Base-by-base conservation (phyloP, 345 rosid species). In the Lagerstroemia speciosa region DNA sequence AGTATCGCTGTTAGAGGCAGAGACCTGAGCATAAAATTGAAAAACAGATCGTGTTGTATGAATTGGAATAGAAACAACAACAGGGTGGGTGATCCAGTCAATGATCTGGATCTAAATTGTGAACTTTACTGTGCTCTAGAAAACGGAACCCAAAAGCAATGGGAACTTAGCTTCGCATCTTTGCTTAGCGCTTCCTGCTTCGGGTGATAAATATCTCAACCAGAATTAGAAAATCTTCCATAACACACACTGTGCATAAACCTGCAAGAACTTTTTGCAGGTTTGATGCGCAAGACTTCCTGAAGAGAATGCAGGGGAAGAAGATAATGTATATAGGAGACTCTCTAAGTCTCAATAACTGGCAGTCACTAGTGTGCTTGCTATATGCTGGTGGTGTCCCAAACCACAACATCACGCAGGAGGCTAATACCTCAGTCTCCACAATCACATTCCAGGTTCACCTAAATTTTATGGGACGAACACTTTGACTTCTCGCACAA, bases 321-420 rank as follows among this genome's bases (percentile, higher is more conserved):
- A 80, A 73, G 76, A 78, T 88, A 0, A 84, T 84, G 91, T 86
- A 80, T 29, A 43, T 86, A 29, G 91, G 94, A 20, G 94, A 88
- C 76, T 88, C 94, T 0, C 24, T 88, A 0, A 88, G 94, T 71
- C 71, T 78, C 22, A 83, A 88, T 69, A 86, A 84, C 1, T 84
- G 78, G 79, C 87, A 88, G 41, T 88, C 94, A n/a, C 69, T 86
- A 0, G 3, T 83, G 36, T 86, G 91, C 71, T 65, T 86, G 73
- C 85, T 88, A 64, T 84, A 84, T 19, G 78, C 86, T 40, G 83
- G 87, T 40, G 83, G 87, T 32, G 76, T 73, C 14, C 89, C 83
- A 19, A 29, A 73, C 48, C 71, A 87, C 55, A 75, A 22, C 15
- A 66, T 84, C 43, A 69, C 31, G 15, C 63, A 64, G 52, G 67